A percentile compares a stretch with the other conserved stretches of the same genome.
phyloP scores from a whole-genome alignment of 192 early-diverging fungal species.

The Cladochytrium replicatum region DNA sequence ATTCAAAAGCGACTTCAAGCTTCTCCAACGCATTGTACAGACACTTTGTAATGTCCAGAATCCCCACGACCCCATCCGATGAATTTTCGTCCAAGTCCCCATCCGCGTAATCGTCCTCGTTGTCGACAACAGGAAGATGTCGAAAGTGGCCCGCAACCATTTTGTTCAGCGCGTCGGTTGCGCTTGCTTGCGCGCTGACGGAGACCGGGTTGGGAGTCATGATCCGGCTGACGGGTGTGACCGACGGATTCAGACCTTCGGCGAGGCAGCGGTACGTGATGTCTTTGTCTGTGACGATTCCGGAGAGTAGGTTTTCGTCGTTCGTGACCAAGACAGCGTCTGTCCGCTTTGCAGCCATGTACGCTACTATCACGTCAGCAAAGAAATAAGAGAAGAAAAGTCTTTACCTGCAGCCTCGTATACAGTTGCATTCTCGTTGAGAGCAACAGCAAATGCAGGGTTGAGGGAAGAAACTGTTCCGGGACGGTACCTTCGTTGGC shows the following conservation, averaged over 20 bases:
- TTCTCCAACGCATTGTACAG: neutral
- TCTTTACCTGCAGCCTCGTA: too few species aligned
- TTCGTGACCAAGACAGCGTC: conserved; percentile 95
- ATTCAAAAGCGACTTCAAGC: neutral
- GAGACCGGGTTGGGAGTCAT: conserved; percentile 89
- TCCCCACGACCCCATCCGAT: neutral
- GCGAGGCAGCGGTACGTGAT: conserved; percentile 91
- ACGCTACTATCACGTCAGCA: conserved; percentile 61
- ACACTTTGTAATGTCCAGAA: neutral
- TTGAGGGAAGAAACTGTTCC: too few species aligned
- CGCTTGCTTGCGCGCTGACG: conserved; percentile 45
- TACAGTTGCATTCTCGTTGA: too few species aligned
- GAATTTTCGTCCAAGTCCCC: neutral
- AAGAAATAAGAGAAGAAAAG: too few species aligned
- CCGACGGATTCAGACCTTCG: conserved; percentile 35
- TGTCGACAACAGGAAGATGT: neutral
- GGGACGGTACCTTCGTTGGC: too few species aligned
- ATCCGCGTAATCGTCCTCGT: neutral
- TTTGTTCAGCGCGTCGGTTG: conserved; percentile 1
- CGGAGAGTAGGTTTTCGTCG: conserved; percentile 78
- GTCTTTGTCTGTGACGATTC: conserved; percentile 98
- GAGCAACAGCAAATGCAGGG: too few species aligned
- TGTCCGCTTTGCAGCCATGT: conserved; percentile 92
- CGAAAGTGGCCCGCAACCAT: neutral
- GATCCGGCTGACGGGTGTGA: conserved; percentile 62